Evolutionary conservation across 1,139 yeast genomes (phyloP), one percentile per base, ranked within the genome.

Genomic region (Spathaspora sp.): DNA sequence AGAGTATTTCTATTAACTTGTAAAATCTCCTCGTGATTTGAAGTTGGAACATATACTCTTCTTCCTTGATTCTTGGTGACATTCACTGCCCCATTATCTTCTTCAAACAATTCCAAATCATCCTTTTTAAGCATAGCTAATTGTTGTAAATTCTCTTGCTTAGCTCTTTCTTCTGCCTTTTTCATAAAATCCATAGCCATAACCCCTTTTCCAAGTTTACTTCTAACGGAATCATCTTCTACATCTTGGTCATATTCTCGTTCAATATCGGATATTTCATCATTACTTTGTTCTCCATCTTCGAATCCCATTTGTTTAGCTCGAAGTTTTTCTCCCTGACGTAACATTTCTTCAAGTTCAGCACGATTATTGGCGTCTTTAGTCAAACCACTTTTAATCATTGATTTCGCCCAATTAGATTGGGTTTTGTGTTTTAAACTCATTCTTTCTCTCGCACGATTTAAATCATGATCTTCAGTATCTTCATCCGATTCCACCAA

Each of bases 111-210:
- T 38, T 65, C 73, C 25, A 70, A 70, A 18, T 71, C 65, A 47
- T 70, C 78, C 43, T 67, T 71, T 53, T 78, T 75, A 49, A 89
- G 62, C 42, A 70, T 69, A 46, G 75, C 80, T 42, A 84, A 61
- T 38, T 78, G 78, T 52, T 74, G 72, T 46, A 74, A 65, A 61
- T 86, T 87, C 40, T 75, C 79, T 49, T 75, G 74, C 48, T 70
- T 78, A 53, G 80, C 77, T 57, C 82, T 78, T 43, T 81, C 84
- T 53, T 85, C 93, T 2, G 97, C 97, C 52, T 85, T 86, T 56
- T 79, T 84, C 97, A 91, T 90, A 64, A 93, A 93, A 55, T 90
- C 95, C 98, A 93, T 93, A 41, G 83, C 86, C 72, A 91, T 69
- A 24, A 93, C 85, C 49, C 98, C 97, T 63, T 90, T 90, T 16